A percentile compares a stretch with the other conserved stretches of the same genome.
Evolutionary conservation across 345 rosid genomes (phyloP).

Genomic region (Salix caprea): DNA sequence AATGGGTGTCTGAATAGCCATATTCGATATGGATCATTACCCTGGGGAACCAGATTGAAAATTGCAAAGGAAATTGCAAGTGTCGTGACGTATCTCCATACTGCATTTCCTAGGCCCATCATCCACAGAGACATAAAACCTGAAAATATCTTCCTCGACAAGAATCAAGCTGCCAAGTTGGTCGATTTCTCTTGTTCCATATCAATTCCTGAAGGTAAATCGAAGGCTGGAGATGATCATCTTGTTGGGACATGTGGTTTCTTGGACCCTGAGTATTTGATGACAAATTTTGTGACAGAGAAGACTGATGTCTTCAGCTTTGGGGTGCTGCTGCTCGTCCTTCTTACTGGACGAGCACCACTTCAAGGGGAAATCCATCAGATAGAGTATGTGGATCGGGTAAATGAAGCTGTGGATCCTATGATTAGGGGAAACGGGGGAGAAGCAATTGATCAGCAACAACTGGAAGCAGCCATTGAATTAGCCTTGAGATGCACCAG

Average conservation of each 20-base stretch:
- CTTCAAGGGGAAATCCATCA: background rate
- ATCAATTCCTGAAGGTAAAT: conserved; percentile 4
- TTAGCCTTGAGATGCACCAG: background rate
- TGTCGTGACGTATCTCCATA: conserved; percentile 15
- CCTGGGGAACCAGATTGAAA: conserved; percentile 12
- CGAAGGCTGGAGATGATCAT: background rate
- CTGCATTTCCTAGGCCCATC: conserved; percentile 7
- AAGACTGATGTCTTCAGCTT: conserved; percentile 4
- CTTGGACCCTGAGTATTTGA: background rate
- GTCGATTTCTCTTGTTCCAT: background rate
- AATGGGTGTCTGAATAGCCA: background rate
- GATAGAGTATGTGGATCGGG: too few species aligned
- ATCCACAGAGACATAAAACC: background rate
- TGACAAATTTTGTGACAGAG: background rate
- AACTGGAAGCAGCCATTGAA: background rate
- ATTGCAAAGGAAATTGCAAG: conserved; percentile 11
- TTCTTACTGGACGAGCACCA: background rate
- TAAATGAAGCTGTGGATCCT: background rate
- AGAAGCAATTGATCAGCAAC: background rate
- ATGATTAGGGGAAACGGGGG: background rate
- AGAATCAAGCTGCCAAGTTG: background rate
- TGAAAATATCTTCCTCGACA: background rate
- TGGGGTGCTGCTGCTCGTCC: background rate
- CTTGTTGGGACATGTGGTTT: background rate
- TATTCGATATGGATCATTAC: background rate